Conservation (phyloP, 2,329 filamentous ascomycete genomes). For the Aspergillus sp. region DNA sequence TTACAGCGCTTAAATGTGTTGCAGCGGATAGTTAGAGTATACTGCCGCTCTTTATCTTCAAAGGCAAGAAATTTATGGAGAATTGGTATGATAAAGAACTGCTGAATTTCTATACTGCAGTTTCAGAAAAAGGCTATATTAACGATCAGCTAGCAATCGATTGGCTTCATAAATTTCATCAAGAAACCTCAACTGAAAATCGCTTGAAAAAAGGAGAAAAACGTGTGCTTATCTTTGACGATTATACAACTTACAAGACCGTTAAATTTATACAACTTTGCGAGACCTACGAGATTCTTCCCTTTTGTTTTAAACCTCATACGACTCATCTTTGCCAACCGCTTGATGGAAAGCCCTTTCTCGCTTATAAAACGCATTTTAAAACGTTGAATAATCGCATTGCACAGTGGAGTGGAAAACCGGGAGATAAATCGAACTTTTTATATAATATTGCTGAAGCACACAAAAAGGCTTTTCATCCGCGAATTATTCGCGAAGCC, state of each 20-base stretch:
- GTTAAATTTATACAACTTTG: not conserved
- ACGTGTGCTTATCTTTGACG: not conserved
- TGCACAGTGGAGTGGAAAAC: too few relatives aligned
- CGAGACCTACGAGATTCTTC: not conserved
- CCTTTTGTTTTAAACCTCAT: not conserved
- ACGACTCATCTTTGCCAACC: not conserved
- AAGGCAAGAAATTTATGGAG: not conserved
- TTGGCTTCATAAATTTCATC: not conserved
- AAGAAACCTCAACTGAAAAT: not conserved
- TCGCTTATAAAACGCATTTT: conserved; percentile 1
- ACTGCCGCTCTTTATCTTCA: not conserved
- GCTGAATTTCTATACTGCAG: not conserved
- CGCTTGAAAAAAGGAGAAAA: not conserved
- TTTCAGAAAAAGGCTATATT: not conserved
- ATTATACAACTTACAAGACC: not conserved
- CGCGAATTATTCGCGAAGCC: not conserved
- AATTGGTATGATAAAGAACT: not conserved
- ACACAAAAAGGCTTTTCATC: not conserved
- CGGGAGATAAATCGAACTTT: too few relatives aligned
- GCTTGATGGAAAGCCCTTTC: not conserved
- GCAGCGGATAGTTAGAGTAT: not conserved
- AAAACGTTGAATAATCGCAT: not conserved
- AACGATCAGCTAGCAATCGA: not conserved
- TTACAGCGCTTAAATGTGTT: not conserved
- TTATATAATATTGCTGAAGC: not conserved